Conservation (phyloP, 805 yeast genomes). For the Teunomyces barrocoloradensis region DNA sequence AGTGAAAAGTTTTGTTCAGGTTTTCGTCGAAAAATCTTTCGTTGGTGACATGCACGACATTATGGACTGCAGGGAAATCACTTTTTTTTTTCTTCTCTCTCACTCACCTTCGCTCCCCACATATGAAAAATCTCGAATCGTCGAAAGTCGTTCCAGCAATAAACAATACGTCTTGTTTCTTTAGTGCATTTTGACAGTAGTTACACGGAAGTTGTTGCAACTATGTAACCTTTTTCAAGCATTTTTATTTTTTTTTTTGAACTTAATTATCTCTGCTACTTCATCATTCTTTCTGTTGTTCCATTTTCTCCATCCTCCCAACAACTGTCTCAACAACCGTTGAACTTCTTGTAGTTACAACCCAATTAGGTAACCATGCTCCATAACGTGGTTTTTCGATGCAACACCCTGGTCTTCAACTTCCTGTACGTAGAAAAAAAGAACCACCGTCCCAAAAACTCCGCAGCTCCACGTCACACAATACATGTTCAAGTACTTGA, state of each 20-base stretch:
- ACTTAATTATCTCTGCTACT: too few species aligned
- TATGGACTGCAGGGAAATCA: neutral
- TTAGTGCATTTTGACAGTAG: too few species aligned
- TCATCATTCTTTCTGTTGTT: too few species aligned
- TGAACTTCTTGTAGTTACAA: neutral
- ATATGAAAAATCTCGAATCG: too few species aligned
- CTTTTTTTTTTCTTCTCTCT: neutral
- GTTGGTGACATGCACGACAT: constrained; percentile 2
- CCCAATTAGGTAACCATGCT: neutral
- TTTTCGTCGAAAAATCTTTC: constrained; percentile 8
- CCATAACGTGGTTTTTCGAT: neutral
- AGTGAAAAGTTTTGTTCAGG: constrained; percentile 3
- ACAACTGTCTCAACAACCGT: neutral
- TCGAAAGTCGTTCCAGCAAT: too few species aligned
- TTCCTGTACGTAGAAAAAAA: neutral
- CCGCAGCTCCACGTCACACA: neutral
- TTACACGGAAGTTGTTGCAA: too few species aligned
- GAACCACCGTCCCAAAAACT: neutral
- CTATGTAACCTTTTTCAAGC: too few species aligned
- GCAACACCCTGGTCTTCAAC: neutral
- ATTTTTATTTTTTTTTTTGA: too few species aligned
- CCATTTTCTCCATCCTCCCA: too few species aligned
- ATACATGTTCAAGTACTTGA: constrained; percentile 7
- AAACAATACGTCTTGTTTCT: too few species aligned
- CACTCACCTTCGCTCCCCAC: neutral